These are phyloP conservation scores for Yarrowia yakushimensis DNA, from an alignment of 805 yeast species.

Conservation along the genomic window DNA sequence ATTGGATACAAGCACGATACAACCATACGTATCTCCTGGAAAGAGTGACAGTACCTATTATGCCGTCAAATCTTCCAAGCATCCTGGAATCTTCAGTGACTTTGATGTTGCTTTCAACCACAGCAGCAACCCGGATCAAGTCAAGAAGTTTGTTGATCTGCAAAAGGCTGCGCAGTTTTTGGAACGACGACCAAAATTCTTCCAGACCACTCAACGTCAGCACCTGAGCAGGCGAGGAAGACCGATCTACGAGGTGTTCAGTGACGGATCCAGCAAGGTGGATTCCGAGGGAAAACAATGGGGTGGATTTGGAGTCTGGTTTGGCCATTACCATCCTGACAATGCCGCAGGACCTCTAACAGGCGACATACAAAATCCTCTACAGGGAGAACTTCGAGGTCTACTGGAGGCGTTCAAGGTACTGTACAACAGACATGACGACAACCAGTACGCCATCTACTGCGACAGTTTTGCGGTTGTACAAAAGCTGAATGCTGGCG, in stretches of 20 bases:
- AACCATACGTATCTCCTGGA: background rate
- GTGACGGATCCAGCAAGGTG: background rate
- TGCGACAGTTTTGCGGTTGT: background rate
- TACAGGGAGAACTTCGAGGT: background rate
- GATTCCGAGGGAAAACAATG: background rate
- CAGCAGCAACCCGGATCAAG: background rate
- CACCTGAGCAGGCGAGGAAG: background rate
- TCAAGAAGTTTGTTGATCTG: background rate
- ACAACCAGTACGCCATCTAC: background rate
- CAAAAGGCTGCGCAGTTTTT: background rate
- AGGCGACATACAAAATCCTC: background rate
- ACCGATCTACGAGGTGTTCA: background rate
- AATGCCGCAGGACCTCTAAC: background rate
- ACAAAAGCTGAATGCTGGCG: background rate
- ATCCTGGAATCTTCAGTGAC: background rate
- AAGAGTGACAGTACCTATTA: background rate
- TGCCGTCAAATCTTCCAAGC: background rate
- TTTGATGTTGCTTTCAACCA: background rate
- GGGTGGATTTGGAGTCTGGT: background rate
- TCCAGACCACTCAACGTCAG: background rate
- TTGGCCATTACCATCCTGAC: slow-evolving; percentile 1
- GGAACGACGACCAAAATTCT: background rate
- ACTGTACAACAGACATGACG: background rate
- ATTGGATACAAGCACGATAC: background rate
- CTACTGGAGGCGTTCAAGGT: background rate